phyloP scores from a whole-genome alignment of 2,329 filamentous ascomycete genomes.

The Fulvia fulva region DNA sequence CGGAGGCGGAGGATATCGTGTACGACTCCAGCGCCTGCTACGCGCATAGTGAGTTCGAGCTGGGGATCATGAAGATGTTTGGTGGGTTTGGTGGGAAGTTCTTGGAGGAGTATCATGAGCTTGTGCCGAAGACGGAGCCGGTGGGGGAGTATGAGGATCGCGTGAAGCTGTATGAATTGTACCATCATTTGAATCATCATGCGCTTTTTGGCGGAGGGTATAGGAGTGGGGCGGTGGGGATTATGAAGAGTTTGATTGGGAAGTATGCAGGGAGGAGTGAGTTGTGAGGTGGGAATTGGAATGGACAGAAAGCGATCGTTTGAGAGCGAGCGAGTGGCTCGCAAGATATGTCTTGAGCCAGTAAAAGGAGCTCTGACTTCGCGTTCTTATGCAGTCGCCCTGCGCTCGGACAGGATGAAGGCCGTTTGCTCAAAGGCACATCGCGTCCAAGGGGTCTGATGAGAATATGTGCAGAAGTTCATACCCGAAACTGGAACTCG shows the following conservation, averaged over 20 bases:
- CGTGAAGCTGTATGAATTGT: slow-evolving; percentile 73
- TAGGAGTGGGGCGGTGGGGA: slow-evolving; percentile 67
- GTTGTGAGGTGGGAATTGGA: too few species aligned
- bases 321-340: too few species aligned
- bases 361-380: too few species aligned
- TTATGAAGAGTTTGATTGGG: slow-evolving; percentile 68
- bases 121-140: slow-evolving; percentile 77
- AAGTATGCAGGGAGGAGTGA: slow-evolving; percentile 57
- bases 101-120: slow-evolving; percentile 69
- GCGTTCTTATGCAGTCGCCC: too few species aligned
- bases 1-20: slow-evolving; percentile 66
- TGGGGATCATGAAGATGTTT: slow-evolving; percentile 97
- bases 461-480: too few species aligned
- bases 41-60: slow-evolving; percentile 82
- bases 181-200: slow-evolving; percentile 88
- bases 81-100: slow-evolving; percentile 74
- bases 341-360: too few species aligned
- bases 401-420: too few species aligned
- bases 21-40: slow-evolving; percentile 81
- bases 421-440: too few species aligned
- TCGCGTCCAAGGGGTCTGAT: too few species aligned
- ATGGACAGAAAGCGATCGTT: too few species aligned
- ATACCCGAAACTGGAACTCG: too few species aligned
- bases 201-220: slow-evolving; percentile 75
- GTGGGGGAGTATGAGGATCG: slow-evolving; percentile 81